Evolutionary conservation across 768 basidiomycete species (phyloP).

Genomic region (Tricholoma sp.): DNA sequence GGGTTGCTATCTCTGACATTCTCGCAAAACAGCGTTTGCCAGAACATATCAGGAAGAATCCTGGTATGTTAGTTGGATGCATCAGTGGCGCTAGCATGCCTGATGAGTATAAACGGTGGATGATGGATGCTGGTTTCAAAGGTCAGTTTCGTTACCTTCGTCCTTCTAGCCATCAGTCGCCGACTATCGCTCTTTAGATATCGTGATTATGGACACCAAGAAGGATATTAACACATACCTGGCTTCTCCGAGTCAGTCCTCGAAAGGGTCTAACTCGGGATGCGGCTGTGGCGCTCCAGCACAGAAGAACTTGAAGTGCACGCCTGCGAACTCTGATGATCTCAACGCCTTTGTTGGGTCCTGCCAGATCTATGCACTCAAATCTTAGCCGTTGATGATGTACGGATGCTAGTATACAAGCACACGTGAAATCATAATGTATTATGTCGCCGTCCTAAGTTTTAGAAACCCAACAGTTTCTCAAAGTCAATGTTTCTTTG

Average conservation of each 20-base stretch:
- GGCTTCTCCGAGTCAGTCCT: neutral
- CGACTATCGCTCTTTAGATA: slow-evolving; percentile 23
- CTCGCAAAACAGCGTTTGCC: slow-evolving; percentile 42
- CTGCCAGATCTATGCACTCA: neutral
- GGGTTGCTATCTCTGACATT: slow-evolving; percentile 46
- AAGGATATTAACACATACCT: slow-evolving; percentile 28
- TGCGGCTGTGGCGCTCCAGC: no score
- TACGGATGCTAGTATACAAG: neutral
- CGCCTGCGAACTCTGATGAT: neutral
- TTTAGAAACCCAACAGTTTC: no score
- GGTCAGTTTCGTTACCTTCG: neutral
- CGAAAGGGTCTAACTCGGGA: neutral
- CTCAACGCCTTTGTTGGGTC: neutral
- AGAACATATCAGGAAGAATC: slow-evolving; percentile 33
- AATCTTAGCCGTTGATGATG: neutral
- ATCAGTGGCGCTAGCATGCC: slow-evolving; percentile 40
- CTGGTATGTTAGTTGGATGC: slow-evolving; percentile 39
- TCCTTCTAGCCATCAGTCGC: neutral
- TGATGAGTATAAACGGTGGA: slow-evolving; percentile 31
- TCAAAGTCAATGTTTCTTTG: no score
- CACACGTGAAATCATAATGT: neutral
- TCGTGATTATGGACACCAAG: slow-evolving; percentile 32
- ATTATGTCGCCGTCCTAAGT: no score
- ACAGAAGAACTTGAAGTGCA: no score
- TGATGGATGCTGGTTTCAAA: slow-evolving; percentile 25